Base-by-base conservation (phyloP, 306 rosid species). In the Delonix regia region DNA sequence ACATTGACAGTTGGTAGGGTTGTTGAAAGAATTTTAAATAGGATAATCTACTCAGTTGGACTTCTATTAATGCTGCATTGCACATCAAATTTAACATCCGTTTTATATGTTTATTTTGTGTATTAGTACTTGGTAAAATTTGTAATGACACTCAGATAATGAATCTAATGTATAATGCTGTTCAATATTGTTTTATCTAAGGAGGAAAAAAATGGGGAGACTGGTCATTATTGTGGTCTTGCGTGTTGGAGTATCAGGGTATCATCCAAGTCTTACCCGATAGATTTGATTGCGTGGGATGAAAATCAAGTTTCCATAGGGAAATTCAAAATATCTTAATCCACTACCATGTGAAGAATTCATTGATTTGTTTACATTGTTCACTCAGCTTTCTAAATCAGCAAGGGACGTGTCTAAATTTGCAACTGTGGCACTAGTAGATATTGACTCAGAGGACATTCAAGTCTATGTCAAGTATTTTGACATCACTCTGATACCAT, bases 351-450 rank as follows among this genome's bases (percentile, higher is more conserved):
- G 30, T 39, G 51, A 3, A 38, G 24, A 71, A 51, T 21, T 53
- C 41, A 2, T 39, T 52, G 10, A 2, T 45, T 59, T 39, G 44
- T 69, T 34, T 19, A 4, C 39, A 14, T 53, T 75, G 21, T 69
- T 62, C 33, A 44, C 76, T 44, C 87, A 90, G 97, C 97, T 94
- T 75, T 82, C 87, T 48, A 92, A 92, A 83, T 86, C 93, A n/a
- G 85, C 90, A 2, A 81, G 89, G 11, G 97, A 89, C 65, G 91
- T 94, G 57, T 94, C 97, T n/a, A 90, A 90, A 73, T 94, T 94
- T 80, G 97, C 95, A 57, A 85, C 79, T 21, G 84, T 94, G 39
- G 97, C 92, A 24, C 80, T 94, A 11, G 92, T 92, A 30, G 97
- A 92, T 74, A 59, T 89, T 48, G 99, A 94, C 55, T 94, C 97